phyloP scores from a whole-genome alignment of 768 basidiomycete genomes.

The Lactifluus pinguis region DNA sequence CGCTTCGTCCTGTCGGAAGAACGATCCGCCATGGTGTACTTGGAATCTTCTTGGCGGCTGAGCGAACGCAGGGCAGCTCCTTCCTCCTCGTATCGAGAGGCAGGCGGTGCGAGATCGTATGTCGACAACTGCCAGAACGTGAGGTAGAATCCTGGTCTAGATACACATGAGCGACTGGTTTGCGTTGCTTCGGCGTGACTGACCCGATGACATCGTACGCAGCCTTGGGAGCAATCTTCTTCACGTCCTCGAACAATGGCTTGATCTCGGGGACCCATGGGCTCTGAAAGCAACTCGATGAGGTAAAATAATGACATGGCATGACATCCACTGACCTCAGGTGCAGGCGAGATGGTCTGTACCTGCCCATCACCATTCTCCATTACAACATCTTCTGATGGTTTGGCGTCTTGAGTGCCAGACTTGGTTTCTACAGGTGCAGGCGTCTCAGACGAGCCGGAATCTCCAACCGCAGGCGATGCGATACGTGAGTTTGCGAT shows the following conservation, averaged over 20 bases:
- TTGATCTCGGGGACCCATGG: conserved; percentile 76
- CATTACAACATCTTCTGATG: conserved; percentile 39
- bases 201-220: conserved; percentile 66
- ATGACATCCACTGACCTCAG: not conserved
- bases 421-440: not conserved
- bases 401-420: conserved; percentile 8
- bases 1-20: conserved; percentile 58
- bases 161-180: not conserved
- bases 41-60: conserved; percentile 60
- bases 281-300: conserved; percentile 31
- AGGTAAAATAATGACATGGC: not conserved
- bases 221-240: conserved; percentile 57
- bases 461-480: conserved; percentile 40
- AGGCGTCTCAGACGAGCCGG: not conserved
- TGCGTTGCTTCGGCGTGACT: conserved; percentile 24
- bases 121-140: conserved; percentile 97
- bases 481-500: conserved; percentile 47
- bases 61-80: conserved; percentile 48
- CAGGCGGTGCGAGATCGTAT: conserved; percentile 79
- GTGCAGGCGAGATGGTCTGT: conserved; percentile 8
- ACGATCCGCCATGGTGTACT: conserved; percentile 57
- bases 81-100: conserved; percentile 72
- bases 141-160: conserved; percentile 83
- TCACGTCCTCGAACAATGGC: conserved; percentile 66
- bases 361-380: conserved; percentile 37